Base-by-base conservation (phyloP, 345 rosid genomes). In the Eucalyptus melliodora region DNA sequence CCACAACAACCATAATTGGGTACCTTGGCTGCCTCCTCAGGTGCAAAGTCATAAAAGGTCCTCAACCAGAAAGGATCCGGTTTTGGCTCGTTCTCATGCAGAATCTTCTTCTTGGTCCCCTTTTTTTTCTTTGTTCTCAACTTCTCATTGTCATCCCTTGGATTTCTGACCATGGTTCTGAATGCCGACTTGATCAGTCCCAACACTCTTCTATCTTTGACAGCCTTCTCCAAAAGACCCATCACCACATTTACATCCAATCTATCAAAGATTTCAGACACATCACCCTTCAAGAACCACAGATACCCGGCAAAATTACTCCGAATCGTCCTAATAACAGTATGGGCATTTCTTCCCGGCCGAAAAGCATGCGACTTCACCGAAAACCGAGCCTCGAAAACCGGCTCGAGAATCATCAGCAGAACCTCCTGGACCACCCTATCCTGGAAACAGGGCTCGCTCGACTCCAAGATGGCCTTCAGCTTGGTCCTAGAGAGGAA, bases 21-120 rank as follows among this genome's bases (percentile, higher is more conserved):
- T 87, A 96, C 94, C 92, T 93, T 96, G 2, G 94, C 95, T 80
- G 99, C 97, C 94, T 98, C 99, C 89, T 96, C 96, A 8, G 99
- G 99, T 59, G 98, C 96, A 90, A 97, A 98, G 87, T 92, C 91
- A 65, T 93, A 97, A 93, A 98, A 98, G 17, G 97, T 96, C 89
- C 99, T 92, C 91, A 97, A 89, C 99, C 99, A 97, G 87, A 95
- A 98, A 5, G 99, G 99, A 92, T 98, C 99, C 6, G 99, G 99
- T 88, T 97, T 98, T 0, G 99, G 99, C 92, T 98, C 99, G 88
- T 96, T 95, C 16, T 94, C 97, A 31, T 89, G 95, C 93, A 97
- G 91, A 89, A 98, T 93, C 93, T 91, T 97, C 94, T 96, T 97
- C 90, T 93, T 96, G 87, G 94, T 92, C 55, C 88, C 90, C 92